Evolutionary conservation across 257 asterid species (phyloP).

Genomic region (Solanum corneliomulleri): DNA sequence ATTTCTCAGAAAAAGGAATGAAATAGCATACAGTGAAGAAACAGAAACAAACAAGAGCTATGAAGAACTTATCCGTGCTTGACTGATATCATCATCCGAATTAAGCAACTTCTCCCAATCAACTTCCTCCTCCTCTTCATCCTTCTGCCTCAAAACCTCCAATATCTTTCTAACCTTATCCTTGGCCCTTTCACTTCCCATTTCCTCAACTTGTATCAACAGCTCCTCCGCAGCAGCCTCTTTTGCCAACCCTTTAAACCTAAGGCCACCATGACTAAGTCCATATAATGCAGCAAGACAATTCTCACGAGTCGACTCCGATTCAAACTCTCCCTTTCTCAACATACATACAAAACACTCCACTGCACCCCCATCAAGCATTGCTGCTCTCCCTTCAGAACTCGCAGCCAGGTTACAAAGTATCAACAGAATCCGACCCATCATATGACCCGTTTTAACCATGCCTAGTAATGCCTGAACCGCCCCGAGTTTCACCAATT

Average conservation of each 20-base stretch:
- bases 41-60: not conserved
- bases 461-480: slow-evolving; percentile 50
- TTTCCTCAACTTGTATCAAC: slow-evolving; percentile 36
- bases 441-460: slow-evolving; percentile 60
- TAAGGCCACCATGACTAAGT: slow-evolving; percentile 80
- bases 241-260: slow-evolving; percentile 87
- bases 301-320: slow-evolving; percentile 40
- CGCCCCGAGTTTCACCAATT: slow-evolving; percentile 69
- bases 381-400: slow-evolving; percentile 66
- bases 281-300: slow-evolving; percentile 60
- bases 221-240: slow-evolving; percentile 75
- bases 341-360: slow-evolving; percentile 53
- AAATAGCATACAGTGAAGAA: not conserved
- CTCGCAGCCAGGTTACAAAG: slow-evolving; percentile 64
- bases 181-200: slow-evolving; percentile 29
- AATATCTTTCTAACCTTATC: slow-evolving; percentile 45
- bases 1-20: not conserved
- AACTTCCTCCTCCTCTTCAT: slow-evolving; percentile 64
- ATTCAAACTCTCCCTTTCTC: slow-evolving; percentile 31
- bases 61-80: slow-evolving; percentile 4
- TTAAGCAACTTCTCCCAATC: slow-evolving; percentile 89
- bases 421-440: slow-evolving; percentile 47
- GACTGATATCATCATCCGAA: slow-evolving; percentile 39
- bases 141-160: slow-evolving; percentile 57
- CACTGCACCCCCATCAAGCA: slow-evolving; percentile 56